A percentile compares a stretch with the other conserved stretches of the same genome.
phyloP scores from a whole-genome alignment of 345 rosid genomes.

The Syzygium aqueum region DNA sequence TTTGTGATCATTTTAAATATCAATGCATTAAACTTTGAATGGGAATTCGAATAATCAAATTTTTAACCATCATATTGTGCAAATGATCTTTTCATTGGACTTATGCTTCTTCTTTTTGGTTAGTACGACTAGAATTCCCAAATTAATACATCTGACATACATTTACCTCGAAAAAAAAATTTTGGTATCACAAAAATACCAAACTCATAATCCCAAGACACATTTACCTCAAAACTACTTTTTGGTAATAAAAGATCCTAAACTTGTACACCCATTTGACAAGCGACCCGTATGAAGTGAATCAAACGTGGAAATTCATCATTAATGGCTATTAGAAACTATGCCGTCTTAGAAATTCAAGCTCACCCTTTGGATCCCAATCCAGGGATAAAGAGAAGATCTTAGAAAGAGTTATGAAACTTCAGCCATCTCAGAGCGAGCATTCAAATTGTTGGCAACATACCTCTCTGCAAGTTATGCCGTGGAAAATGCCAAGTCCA shows the following conservation, averaged over 20 bases:
- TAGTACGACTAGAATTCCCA: background rate
- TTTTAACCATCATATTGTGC: background rate
- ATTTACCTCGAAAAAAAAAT: background rate
- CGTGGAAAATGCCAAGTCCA: no score
- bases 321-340: no score
- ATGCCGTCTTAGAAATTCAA: no score
- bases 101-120: background rate
- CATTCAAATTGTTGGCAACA: no score
- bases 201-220: background rate
- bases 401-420: no score
- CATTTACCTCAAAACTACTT: background rate
- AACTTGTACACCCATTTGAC: background rate
- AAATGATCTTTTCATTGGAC: background rate
- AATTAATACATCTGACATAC: rapidly evolving
- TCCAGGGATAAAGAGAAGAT: no score
- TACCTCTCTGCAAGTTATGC: no score
- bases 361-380: no score
- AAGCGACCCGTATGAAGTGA: background rate
- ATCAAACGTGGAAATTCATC: background rate
- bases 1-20: background rate
- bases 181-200: background rate
- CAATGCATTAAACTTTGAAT: background rate
- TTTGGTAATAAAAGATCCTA: background rate
- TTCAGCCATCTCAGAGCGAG: no score
- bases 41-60: background rate